These are phyloP conservation scores for Hibiscus mutabilis DNA, from an alignment of 345 rosid species.

Conservation along the genomic window DNA sequence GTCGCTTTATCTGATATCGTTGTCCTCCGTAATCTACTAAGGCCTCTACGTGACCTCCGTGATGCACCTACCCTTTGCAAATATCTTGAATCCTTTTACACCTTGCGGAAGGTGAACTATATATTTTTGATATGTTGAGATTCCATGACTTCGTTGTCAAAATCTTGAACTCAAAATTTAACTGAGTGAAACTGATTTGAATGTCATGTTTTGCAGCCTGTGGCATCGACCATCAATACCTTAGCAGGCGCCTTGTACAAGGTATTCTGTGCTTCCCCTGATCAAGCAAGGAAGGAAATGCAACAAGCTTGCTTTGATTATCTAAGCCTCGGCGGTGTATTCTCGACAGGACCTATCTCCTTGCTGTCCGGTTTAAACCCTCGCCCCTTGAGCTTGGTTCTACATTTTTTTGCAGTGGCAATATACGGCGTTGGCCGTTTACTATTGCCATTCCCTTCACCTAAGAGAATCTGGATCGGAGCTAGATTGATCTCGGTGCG, in stretches of 20 bases:
- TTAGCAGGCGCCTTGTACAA: conserved; percentile 39
- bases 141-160: not conserved
- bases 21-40: conserved; percentile 37
- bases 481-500: conserved; percentile 35
- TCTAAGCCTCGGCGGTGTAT: conserved; percentile 19
- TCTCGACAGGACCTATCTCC: conserved; percentile 36
- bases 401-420: conserved; percentile 46
- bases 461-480: conserved; percentile 40
- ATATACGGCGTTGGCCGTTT: conserved; percentile 35
- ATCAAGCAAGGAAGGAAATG: conserved; percentile 43
- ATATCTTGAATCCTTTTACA: conserved; percentile 44
- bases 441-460: conserved; percentile 40
- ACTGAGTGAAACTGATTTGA: not conserved
- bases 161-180: not conserved
- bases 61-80: conserved; percentile 40
- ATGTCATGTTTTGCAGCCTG: conserved; percentile 29
- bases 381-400: conserved; percentile 31
- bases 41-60: conserved; percentile 31
- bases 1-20: conserved; percentile 46
- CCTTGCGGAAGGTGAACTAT: conserved; percentile 38
- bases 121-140: not conserved
- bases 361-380: conserved; percentile 45
- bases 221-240: conserved; percentile 41
- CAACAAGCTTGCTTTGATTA: conserved; percentile 38
- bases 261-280: conserved; percentile 37